Base-by-base conservation (phyloP, 306 rosid species). In the Vachellia collinsii region DNA sequence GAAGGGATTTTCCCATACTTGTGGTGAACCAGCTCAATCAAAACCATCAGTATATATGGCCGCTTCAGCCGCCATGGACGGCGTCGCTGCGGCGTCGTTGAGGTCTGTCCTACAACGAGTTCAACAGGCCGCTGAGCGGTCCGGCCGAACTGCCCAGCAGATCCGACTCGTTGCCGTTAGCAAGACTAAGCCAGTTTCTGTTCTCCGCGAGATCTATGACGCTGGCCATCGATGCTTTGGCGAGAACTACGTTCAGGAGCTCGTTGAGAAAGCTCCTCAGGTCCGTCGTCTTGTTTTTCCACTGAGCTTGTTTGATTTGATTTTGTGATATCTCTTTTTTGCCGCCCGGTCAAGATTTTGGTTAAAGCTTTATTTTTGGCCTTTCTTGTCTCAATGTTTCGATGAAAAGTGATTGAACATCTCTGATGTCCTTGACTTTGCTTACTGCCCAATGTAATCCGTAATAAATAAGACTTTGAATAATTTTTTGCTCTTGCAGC, bases 211-310 rank as follows among this genome's bases (percentile, higher is more conserved):
- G 72, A 93, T 95, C 14, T 91, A 95, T 86, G 94, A 93, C 41
- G 91, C 95, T n/a, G 98, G 99, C 11, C 98, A 89, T 70, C 94
- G 93, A 50, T 82, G 83, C 86, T 95, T 95, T 83, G 99, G 98
- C 61, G 98, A 95, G 87, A 95, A 95, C 74, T 95, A 95, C 82
- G 98, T 93, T 77, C 96, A 91, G 76, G 99, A 93, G 80, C 53
- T 93, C 79, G 43, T 93, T 64, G 93, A 91, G 12, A 95, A 95
- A 85, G 95, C 91, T 72, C 94, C 96, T 59, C 97, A 92, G 96
- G 98, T 59, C 23, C 25, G 34, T 2, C 34, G 34, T 29, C 34
- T 29, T 29, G 34, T 29, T 29, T 29, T 29, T 29, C 34, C 34
- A 29, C 2, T 29, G 34, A 29, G 34, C 34, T 1, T 29, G 34